These are phyloP conservation scores for Pyronema domesticum DNA, from an alignment of 495 filamentous ascomycete genomes.

Conservation along the genomic window DNA sequence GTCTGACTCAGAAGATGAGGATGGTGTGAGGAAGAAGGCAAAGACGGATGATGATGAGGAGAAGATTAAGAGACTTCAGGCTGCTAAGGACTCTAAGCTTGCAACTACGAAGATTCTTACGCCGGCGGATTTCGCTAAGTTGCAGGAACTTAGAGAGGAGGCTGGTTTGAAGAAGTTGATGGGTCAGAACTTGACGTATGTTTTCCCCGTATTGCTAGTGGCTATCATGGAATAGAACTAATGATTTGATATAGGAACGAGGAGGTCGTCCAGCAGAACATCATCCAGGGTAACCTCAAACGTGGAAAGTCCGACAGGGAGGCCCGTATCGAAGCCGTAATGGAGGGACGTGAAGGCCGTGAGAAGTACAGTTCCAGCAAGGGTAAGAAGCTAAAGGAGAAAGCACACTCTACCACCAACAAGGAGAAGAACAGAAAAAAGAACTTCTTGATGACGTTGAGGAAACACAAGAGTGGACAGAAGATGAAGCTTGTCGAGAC, in stretches of 20 bases:
- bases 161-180: conserved; percentile 49
- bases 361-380: conserved; percentile 19
- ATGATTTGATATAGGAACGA: conserved; percentile 27
- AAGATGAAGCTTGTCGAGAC: conserved; percentile 81
- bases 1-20: conserved; percentile 51
- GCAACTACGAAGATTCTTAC: conserved; percentile 22
- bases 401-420: conserved; percentile 92
- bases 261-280: conserved; percentile 42
- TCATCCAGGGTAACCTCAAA: conserved; percentile 35
- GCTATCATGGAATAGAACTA: not conserved
- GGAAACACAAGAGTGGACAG: conserved; percentile 81
- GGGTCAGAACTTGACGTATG: conserved; percentile 21
- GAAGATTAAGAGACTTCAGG: not conserved
- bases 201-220: not conserved
- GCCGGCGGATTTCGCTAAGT: conserved; percentile 47
- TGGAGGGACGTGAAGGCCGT: conserved; percentile 20
- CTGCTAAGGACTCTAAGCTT: conserved; percentile 12
- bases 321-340: conserved; percentile 19
- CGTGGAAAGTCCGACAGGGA: conserved; percentile 22
- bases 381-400: conserved; percentile 64
- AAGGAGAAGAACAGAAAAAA: conserved; percentile 92
- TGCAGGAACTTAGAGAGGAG: conserved; percentile 63
- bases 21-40: conserved; percentile 44
- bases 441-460: conserved; percentile 95
- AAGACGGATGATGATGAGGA: conserved; percentile 26